phyloP scores from a whole-genome alignment of 129 eudicot genomes.

The Flaveria robusta region DNA sequence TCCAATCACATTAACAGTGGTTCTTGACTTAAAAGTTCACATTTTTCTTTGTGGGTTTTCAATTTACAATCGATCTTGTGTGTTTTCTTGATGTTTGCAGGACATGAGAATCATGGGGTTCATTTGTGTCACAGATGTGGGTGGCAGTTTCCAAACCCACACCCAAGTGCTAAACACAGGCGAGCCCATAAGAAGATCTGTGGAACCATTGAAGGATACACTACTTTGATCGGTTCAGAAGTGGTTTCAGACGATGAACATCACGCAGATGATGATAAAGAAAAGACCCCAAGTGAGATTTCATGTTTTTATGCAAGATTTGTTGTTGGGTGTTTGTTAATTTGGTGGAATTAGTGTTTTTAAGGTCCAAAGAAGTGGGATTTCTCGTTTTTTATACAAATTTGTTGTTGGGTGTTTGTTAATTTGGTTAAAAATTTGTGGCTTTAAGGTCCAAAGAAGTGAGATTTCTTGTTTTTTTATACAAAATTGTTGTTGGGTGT shows the following conservation, averaged over 20 bases:
- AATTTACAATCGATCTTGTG: not conserved
- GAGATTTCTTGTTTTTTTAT: conserved; percentile 11
- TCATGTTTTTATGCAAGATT: not conserved
- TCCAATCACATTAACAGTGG: not conserved
- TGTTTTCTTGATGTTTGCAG: conserved; percentile 36
- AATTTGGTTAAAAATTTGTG: too few relatives aligned
- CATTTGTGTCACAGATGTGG: conserved; percentile 81
- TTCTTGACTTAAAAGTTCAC: conserved; percentile 10
- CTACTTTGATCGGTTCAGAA: conserved; percentile 41
- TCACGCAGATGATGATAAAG: conserved; percentile 50
- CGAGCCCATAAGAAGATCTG: conserved; percentile 91
- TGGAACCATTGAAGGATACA: conserved; percentile 75
- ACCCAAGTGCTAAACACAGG: conserved; percentile 85
- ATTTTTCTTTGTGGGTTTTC: conserved; percentile 16
- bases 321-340: conserved; percentile 16
- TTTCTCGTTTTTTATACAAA: too few relatives aligned
- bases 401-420: too few relatives aligned
- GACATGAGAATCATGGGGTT: conserved; percentile 56
- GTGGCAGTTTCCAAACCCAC: conserved; percentile 87
- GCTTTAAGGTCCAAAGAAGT: conserved; percentile 29
- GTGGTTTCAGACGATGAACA: conserved; percentile 56
- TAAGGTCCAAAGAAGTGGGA: conserved; percentile 34
- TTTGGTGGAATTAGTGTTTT: conserved; percentile 5
- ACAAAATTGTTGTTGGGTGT: not conserved
- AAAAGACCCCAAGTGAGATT: conserved; percentile 58